Percentiles rank a stretch among this genome's conserved stretches.
phyloP scores from a whole-genome alignment of 345 rosid species.

The Nasturtium officinale region DNA sequence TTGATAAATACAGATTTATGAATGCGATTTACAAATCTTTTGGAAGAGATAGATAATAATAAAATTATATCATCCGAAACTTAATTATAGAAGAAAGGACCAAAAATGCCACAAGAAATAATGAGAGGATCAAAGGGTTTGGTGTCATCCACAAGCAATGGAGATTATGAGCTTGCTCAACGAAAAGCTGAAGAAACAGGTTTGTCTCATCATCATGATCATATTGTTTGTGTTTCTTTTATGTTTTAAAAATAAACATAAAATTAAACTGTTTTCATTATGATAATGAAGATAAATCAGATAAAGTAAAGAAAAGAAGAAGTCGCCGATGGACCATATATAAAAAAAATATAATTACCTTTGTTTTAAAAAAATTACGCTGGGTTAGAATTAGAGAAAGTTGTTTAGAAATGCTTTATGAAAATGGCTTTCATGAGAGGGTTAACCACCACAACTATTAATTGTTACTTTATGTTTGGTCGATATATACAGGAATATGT shows the following conservation, averaged over 20 bases:
- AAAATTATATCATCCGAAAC: background rate
- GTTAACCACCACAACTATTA: conserved; percentile 39
- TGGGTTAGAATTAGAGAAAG: conserved; percentile 39
- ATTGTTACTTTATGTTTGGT: conserved; percentile 32
- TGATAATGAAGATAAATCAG: conserved; percentile 19
- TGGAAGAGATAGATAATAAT: background rate
- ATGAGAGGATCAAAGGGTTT: conserved; percentile 59
- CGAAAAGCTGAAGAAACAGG: conserved; percentile 99
- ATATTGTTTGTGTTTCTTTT: background rate
- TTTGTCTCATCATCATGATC: conserved; percentile 35
- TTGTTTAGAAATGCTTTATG: conserved; percentile 32
- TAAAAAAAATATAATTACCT: background rate
- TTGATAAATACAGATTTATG: conserved; percentile 8
- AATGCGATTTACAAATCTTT: conserved; percentile 13
- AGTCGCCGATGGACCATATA: background rate
- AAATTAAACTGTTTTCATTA: background rate
- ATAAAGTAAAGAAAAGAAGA: conserved; percentile 19
- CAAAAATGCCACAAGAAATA: conserved; percentile 72
- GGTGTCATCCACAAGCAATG: conserved; percentile 46
- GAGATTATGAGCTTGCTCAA: conserved; percentile 77
- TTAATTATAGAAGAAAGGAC: background rate
- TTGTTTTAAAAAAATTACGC: conserved; percentile 9
- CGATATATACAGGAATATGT: conserved; percentile 12
- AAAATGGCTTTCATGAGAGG: conserved; percentile 31
- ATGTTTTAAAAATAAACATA: too few species aligned